These are phyloP conservation scores for Daedalea quercina DNA, from an alignment of 768 basidiomycete genomes.

Conservation along the genomic window DNA sequence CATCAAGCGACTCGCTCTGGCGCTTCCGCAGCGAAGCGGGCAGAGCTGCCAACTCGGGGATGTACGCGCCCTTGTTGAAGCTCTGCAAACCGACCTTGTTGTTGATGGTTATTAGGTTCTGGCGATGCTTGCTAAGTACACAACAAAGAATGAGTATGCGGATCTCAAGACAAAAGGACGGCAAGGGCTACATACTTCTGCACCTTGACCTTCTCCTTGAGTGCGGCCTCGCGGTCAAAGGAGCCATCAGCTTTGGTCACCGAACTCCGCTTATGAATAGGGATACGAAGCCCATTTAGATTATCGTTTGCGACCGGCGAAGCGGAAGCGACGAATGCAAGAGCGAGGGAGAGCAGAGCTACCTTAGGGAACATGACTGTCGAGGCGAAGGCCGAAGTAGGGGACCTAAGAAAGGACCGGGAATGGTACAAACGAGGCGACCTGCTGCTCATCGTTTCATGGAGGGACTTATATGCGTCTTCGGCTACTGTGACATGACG, in stretches of 20 bases:
- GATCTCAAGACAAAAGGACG: background rate
- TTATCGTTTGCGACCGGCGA: slow-evolving; percentile 7
- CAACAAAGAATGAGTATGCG: background rate
- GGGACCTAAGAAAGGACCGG: too few relatives aligned
- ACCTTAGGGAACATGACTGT: slow-evolving; percentile 17
- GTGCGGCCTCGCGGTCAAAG: slow-evolving; percentile 12
- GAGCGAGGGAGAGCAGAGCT: slow-evolving; percentile 14
- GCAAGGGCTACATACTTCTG: slow-evolving; percentile 10
- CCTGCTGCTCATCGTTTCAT: too few relatives aligned
- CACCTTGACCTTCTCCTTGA: slow-evolving; percentile 5
- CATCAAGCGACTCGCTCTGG: slow-evolving; percentile 5
- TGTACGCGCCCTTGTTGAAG: background rate
- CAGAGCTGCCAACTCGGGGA: slow-evolving; percentile 1
- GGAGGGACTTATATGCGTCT: too few relatives aligned
- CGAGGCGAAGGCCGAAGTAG: too few relatives aligned
- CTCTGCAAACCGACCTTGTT: slow-evolving; percentile 1
- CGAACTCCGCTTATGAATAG: slow-evolving; percentile 11
- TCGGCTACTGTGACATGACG: too few relatives aligned
- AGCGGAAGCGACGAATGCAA: slow-evolving; percentile 15
- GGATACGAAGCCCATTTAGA: slow-evolving; percentile 7
- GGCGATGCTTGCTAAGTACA: slow-evolving; percentile 16
- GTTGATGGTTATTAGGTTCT: slow-evolving; percentile 15
- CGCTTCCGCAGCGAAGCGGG: background rate
- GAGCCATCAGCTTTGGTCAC: slow-evolving; percentile 14
- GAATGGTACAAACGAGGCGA: too few relatives aligned